These are phyloP conservation scores for Zymoseptoria brevis DNA, from an alignment of 2,329 filamentous ascomycete species.

Conservation along the genomic window DNA sequence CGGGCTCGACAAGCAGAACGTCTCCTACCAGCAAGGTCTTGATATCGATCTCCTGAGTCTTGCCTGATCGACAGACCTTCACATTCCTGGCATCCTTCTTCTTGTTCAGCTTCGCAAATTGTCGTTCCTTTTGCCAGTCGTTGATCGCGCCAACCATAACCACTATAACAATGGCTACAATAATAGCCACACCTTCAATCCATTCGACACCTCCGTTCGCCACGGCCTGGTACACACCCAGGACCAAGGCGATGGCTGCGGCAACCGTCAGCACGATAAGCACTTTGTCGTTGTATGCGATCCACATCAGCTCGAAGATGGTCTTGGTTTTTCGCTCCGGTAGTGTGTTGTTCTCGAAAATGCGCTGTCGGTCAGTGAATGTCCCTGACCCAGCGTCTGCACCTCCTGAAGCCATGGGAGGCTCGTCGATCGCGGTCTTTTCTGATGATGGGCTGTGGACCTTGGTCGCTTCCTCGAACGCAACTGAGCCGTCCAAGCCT, in stretches of 20 bases:
- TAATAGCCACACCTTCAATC: constrained; percentile 75
- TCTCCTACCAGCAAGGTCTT: constrained; percentile 67
- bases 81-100: constrained; percentile 70
- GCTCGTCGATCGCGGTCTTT: constrained; percentile 19
- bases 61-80: constrained; percentile 69
- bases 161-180: constrained; percentile 67
- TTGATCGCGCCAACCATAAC: constrained; percentile 70
- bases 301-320: constrained; percentile 66
- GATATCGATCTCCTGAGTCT: constrained; percentile 59
- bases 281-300: constrained; percentile 76
- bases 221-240: constrained; percentile 60
- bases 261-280: constrained; percentile 63
- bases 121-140: constrained; percentile 74
- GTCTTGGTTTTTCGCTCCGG: constrained; percentile 63
- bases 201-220: constrained; percentile 61
- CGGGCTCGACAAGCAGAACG: constrained; percentile 63
- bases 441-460: constrained; percentile 23
- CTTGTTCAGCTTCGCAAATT: constrained; percentile 71
- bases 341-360: constrained; percentile 63
- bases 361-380: constrained; percentile 57
- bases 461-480: constrained; percentile 55
- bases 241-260: constrained; percentile 63
- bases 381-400: constrained; percentile 22
- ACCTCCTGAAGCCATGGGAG: constrained; percentile 14
- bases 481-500: constrained; percentile 53